A percentile compares a stretch with the other conserved stretches of the same genome.
These are phyloP conservation scores for Penicillium sp. DNA, from an alignment of 2,329 filamentous ascomycete species.

Conservation along the genomic window DNA sequence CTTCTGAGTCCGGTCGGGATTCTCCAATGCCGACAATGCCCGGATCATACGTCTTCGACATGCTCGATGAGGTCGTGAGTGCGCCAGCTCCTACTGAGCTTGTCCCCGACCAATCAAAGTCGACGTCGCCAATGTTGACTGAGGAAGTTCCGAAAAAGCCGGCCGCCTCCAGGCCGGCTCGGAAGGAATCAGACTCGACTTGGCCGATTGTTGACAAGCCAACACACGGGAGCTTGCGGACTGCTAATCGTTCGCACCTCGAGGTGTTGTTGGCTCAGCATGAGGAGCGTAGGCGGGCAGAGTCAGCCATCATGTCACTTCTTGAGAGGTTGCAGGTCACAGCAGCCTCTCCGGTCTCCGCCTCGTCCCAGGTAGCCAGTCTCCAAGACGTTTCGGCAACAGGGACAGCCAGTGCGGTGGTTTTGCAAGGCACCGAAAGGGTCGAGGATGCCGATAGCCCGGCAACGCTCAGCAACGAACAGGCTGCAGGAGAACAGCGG, in stretches of 20 bases:
- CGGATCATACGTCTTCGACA: too few relatives aligned
- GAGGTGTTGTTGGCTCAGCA: neutral
- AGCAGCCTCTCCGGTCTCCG: neutral
- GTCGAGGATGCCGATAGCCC: neutral
- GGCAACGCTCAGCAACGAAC: neutral
- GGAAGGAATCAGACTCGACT: neutral
- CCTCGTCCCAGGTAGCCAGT: conserved; percentile 1
- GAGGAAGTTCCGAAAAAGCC: neutral
- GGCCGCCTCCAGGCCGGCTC: neutral
- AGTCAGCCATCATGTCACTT: neutral
- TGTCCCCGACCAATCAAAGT: neutral
- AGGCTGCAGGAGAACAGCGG: neutral
- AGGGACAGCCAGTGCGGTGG: conserved; percentile 7
- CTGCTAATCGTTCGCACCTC: neutral
- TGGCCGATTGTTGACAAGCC: neutral
- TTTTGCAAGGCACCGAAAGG: conserved; percentile 3
- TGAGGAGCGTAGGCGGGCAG: neutral
- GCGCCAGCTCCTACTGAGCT: conserved; percentile 2
- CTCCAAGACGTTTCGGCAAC: conserved; percentile 4
- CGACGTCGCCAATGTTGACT: neutral
- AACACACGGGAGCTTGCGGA: neutral
- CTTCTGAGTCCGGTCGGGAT: too few relatives aligned
- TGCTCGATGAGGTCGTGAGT: neutral
- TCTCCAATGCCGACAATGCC: too few relatives aligned
- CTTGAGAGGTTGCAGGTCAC: neutral